These are phyloP conservation scores for Backusella circina DNA, from an alignment of 192 early-diverging fungal genomes.

Conservation along the genomic window DNA sequence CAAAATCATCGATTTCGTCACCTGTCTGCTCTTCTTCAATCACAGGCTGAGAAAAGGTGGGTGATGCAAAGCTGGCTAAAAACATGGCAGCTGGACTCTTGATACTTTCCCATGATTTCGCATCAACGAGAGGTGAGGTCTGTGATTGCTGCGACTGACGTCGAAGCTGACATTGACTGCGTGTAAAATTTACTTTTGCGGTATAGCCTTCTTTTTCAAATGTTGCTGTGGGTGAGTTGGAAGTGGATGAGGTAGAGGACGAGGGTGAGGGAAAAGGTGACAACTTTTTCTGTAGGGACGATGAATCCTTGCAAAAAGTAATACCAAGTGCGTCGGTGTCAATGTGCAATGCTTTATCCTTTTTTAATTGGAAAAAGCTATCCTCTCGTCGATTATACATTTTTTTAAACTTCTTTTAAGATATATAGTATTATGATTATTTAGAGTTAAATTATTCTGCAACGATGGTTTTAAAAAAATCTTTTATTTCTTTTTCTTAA, in stretches of 20 bases:
- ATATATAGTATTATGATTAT: not conserved
- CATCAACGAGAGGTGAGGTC: not conserved
- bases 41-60: not conserved
- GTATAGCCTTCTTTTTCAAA: not conserved
- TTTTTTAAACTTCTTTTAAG: not conserved
- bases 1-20: constrained; percentile 68
- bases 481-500: not conserved
- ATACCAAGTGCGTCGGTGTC: constrained; percentile 29
- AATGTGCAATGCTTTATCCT: constrained; percentile 18
- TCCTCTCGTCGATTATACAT: constrained; percentile 1
- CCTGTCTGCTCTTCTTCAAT: constrained; percentile 52
- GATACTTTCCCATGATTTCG: constrained; percentile 25
- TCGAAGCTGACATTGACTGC: not conserved
- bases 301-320: constrained; percentile 4
- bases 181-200: not conserved
- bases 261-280: constrained; percentile 5
- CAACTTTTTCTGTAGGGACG: not conserved
- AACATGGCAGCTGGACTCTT: constrained; percentile 34
- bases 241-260: constrained; percentile 6
- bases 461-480: not conserved
- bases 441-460: not conserved
- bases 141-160: constrained; percentile 1
- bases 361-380: not conserved
- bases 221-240: not conserved
- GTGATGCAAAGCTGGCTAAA: constrained; percentile 26